Percentiles rank a stretch among this genome's conserved stretches.
Evolutionary conservation across 352 stramenopile genomes (phyloP).

Genomic region (Thraustotheca clavata): DNA sequence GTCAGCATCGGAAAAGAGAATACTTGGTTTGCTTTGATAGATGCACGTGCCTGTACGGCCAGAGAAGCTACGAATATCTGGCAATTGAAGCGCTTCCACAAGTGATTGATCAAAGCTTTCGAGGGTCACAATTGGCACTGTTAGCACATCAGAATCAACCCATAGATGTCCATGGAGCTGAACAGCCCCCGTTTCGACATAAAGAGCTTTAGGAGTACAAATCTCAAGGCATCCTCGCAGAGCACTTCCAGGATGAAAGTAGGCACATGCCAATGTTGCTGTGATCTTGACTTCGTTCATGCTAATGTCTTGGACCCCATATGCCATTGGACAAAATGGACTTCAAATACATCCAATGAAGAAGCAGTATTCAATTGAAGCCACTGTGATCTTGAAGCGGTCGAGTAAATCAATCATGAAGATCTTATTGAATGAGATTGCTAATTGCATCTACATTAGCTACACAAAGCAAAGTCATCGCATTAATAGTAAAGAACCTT

Average conservation of each 20-base stretch:
- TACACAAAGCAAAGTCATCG: too few relatives aligned
- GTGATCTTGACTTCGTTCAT: constrained; percentile 11
- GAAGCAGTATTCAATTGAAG: too few relatives aligned
- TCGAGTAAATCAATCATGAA: too few relatives aligned
- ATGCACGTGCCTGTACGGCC: constrained; percentile 50
- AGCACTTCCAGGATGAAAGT: constrained; percentile 44
- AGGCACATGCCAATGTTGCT: constrained; percentile 32
- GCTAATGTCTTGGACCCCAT: too few relatives aligned
- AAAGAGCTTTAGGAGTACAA: constrained; percentile 26
- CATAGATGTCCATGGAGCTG: constrained; percentile 71
- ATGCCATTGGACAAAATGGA: too few relatives aligned
- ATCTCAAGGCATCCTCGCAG: constrained; percentile 48
- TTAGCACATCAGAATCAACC: constrained; percentile 90
- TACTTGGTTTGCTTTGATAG: constrained; percentile 38
- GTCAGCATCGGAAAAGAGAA: constrained; percentile 51
- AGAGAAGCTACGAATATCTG: constrained; percentile 43
- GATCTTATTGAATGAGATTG: too few relatives aligned
- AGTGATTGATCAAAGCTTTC: constrained; percentile 25
- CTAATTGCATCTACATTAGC: too few relatives aligned
- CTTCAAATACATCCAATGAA: too few relatives aligned
- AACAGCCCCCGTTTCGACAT: constrained; percentile 44
- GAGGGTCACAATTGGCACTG: constrained; percentile 86
- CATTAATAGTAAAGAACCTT: too few relatives aligned
- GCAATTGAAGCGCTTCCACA: constrained; percentile 24
- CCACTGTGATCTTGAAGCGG: too few relatives aligned